Conservation (phyloP, 768 basidiomycete genomes). For the Nidularia pulvinata region DNA sequence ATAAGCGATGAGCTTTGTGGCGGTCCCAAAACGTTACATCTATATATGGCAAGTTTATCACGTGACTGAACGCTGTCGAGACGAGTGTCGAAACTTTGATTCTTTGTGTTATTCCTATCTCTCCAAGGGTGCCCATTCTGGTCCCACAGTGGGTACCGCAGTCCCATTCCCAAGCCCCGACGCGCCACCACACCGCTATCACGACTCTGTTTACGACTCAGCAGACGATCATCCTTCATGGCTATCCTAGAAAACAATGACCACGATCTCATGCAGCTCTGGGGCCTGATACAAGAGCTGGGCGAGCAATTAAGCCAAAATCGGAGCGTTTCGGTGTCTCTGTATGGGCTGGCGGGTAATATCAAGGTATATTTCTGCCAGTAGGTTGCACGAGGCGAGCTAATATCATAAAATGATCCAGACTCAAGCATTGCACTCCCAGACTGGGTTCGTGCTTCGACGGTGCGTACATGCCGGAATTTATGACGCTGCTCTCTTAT, state of each 20-base stretch:
- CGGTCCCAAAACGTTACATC: too few species aligned
- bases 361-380: slow-evolving; percentile 64
- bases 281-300: slow-evolving; percentile 74
- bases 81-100: too few species aligned
- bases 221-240: slow-evolving; percentile 26
- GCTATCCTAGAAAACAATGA: slow-evolving; percentile 59
- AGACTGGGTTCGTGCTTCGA: slow-evolving; percentile 90
- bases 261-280: slow-evolving; percentile 60
- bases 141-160: too few species aligned
- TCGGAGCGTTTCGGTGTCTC: slow-evolving; percentile 62
- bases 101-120: too few species aligned
- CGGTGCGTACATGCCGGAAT: slow-evolving; percentile 40
- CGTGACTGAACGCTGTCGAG: too few species aligned
- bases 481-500: slow-evolving; percentile 1
- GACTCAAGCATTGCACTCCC: slow-evolving; percentile 87
- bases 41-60: too few species aligned
- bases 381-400: background rate
- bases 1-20: too few species aligned
- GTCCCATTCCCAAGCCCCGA: background rate
- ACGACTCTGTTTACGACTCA: background rate
- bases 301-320: slow-evolving; percentile 85
- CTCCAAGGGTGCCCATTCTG: too few species aligned
- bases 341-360: slow-evolving; percentile 73
- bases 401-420: slow-evolving; percentile 22
- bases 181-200: background rate